Evolutionary conservation across 163 green algal genomes (phyloP).

Genomic region (Scenedesmus sp.): DNA sequence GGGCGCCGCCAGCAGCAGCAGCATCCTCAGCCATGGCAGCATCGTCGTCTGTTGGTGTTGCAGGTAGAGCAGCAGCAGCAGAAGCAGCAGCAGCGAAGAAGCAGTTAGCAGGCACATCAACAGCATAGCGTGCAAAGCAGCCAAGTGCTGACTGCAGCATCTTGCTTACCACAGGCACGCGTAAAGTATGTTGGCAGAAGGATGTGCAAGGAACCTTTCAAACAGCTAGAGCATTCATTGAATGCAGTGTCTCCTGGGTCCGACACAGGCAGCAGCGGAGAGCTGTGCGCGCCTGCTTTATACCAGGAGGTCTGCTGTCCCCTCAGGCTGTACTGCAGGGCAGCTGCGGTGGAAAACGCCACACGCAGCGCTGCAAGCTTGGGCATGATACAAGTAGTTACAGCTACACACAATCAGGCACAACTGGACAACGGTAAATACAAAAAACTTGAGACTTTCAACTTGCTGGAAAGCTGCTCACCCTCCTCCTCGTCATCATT

Average conservation of each 20-base stretch:
- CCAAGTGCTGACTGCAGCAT: neutral
- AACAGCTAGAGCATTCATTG: neutral
- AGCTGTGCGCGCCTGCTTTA: constrained; percentile 37
- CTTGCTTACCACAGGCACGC: neutral
- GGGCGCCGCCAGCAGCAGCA: neutral
- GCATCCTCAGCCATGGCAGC: constrained; percentile 40
- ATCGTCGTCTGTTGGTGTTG: neutral
- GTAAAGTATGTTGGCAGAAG: neutral
- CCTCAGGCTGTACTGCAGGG: constrained; percentile 29
- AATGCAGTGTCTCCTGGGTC: constrained; percentile 39
- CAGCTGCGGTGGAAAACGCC: neutral
- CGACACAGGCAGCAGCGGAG: constrained; percentile 44
- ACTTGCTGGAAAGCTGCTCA: neutral
- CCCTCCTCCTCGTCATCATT: constrained; percentile 43
- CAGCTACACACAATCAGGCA: neutral
- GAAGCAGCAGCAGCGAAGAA: neutral
- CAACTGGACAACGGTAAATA: neutral
- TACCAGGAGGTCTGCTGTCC: constrained; percentile 32
- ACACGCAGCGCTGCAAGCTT: constrained; percentile 19
- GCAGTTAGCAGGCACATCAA: neutral
- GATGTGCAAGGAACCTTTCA: neutral
- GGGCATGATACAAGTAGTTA: neutral
- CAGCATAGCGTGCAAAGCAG: neutral
- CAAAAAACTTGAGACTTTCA: neutral
- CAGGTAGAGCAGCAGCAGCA: neutral